Base-by-base conservation (phyloP, 2,329 filamentous ascomycete genomes). In the Xylariaceae sp. region DNA sequence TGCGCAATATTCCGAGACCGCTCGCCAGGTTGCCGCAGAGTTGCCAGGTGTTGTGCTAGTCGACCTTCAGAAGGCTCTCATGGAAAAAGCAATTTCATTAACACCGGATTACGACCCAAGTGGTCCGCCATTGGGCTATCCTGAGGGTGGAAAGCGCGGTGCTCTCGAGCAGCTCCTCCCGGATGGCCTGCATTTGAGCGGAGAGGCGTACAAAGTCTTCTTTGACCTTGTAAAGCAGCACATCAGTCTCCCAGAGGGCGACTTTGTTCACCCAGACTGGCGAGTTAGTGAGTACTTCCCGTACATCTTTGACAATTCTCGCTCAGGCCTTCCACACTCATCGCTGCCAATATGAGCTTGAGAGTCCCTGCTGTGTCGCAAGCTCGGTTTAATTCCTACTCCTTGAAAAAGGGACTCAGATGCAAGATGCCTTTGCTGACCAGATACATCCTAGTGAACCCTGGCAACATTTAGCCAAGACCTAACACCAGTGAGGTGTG, bases 41-140 rank as follows among this genome's bases (percentile, higher is more conserved):
- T 70, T 82, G 36, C 67, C 85, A 0, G 83, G 74, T 2, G 68
- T 90, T 3, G 70, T 78, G 0, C 73, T 90, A 2, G 66, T 94
- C 15, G 87, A 97, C 61, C 71, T 97, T 2, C 94, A 86, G 78
- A 74, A 76, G 44, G 78, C 78, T 0, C 73, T 96, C 52, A 86
- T 94, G 80, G 69, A 76, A 39, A 70, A 76, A 73, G 89, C 61
- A 67, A 76, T 62, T 59, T 72, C 59, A 59, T 76, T 63, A 63
- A 76, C 62, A 57, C 76, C 59, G 50, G 64, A 71, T 34, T 83
- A 80, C 55, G 71, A 79, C 38, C 66, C 47, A 34, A 50, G 61
- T 31, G 66, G 62, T 4, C 64, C 67, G 12, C 60, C 63, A 52
- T 65, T 78, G 21, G 74, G 75, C 2, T 69, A 73, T 17, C 67